These are phyloP conservation scores for Colletotrichum abscissum DNA, from an alignment of 2,329 filamentous ascomycete genomes.

Conservation along the genomic window DNA sequence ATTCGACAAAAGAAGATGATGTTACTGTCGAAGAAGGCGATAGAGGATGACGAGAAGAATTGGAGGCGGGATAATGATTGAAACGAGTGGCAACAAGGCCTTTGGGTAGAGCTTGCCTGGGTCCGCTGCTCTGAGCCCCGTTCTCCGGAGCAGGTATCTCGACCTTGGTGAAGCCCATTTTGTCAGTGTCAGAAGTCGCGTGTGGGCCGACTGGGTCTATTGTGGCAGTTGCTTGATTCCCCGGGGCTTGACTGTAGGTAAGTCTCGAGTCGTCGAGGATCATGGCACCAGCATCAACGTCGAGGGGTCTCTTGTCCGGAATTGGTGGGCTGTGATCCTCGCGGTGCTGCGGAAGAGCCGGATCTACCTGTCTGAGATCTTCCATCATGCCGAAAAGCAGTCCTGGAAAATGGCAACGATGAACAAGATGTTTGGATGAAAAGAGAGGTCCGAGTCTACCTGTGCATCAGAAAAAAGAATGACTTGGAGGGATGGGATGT, in stretches of 20 bases:
- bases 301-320: conserved; percentile 6
- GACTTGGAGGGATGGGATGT: neutral
- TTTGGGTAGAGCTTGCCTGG: conserved; percentile 31
- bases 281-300: neutral
- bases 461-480: neutral
- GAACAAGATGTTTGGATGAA: conserved; percentile 16
- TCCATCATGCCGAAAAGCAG: conserved; percentile 32
- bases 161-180: conserved; percentile 31
- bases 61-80: neutral
- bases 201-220: conserved; percentile 1
- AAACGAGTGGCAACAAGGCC: conserved; percentile 30
- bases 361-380: conserved; percentile 16
- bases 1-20: conserved; percentile 1
- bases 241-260: neutral
- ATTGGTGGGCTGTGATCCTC: neutral
- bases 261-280: neutral
- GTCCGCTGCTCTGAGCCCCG: conserved; percentile 2
- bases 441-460: neutral
- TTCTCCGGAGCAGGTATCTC: conserved; percentile 12
- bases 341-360: neutral
- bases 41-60: neutral
- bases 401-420: conserved; percentile 2
- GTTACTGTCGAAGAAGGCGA: neutral
- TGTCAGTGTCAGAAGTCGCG: neutral
- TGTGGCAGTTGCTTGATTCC: neutral